These are phyloP conservation scores for Calophaca sinica DNA, from an alignment of 306 rosid species.

Conservation along the genomic window DNA sequence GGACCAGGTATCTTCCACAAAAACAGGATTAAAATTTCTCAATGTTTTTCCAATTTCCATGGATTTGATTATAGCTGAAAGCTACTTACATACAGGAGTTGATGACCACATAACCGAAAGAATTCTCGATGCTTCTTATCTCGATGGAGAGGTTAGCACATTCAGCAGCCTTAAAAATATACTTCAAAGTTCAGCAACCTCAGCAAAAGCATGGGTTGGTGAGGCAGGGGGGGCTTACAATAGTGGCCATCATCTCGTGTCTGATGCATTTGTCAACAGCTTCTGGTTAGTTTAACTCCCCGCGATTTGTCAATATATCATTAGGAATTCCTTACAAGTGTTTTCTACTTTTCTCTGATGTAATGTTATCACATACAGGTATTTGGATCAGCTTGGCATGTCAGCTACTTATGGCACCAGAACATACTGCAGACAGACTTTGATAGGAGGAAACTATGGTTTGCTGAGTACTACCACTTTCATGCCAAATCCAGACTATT, in stretches of 20 bases:
- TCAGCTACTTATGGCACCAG: conserved; percentile 75
- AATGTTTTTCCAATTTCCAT: neutral
- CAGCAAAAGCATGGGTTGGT: conserved; percentile 88
- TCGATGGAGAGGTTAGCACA: conserved; percentile 62
- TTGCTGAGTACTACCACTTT: conserved; percentile 68
- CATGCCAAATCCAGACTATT: conserved; percentile 82
- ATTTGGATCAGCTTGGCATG: conserved; percentile 95
- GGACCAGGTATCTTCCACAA: conserved; percentile 71
- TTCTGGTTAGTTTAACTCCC: conserved; percentile 69
- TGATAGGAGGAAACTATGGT: conserved; percentile 96
- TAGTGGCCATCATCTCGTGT: conserved; percentile 84
- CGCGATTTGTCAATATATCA: neutral
- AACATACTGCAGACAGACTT: conserved; percentile 91
- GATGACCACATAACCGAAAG: conserved; percentile 66
- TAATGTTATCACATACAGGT: conserved; percentile 60
- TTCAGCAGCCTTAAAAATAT: conserved; percentile 64
- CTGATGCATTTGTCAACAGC: conserved; percentile 83
- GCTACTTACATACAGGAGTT: conserved; percentile 62
- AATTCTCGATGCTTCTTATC: conserved; percentile 75
- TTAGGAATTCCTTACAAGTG: conserved; percentile 4
- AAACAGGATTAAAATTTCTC: conserved; percentile 16
- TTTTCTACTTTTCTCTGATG: conserved; percentile 17
- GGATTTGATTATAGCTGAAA: conserved; percentile 27
- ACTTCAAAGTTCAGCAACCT: conserved; percentile 58
- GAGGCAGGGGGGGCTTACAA: conserved; percentile 97